phyloP scores from a whole-genome alignment of 176 grass and related monocot genomes.

The Neostapfia colusana region DNA sequence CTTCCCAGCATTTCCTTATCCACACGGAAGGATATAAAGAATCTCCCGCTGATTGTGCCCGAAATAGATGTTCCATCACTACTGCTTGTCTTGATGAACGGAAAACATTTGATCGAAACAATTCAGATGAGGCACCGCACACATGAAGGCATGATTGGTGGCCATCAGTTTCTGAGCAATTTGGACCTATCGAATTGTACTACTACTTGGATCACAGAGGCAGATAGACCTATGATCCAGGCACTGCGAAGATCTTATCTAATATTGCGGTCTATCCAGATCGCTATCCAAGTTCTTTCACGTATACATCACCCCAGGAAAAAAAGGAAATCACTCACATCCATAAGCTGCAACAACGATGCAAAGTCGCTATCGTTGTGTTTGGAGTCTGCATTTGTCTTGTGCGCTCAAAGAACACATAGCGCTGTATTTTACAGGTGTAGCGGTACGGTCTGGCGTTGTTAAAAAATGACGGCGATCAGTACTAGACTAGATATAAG shows the following conservation, averaged over 20 bases:
- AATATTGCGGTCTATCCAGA: neutral
- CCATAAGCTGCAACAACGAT: neutral
- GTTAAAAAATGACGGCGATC: neutral
- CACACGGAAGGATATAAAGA: neutral
- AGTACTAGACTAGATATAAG: neutral
- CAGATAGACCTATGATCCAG: neutral
- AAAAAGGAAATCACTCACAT: neutral
- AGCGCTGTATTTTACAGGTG: neutral
- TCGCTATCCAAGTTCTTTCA: neutral
- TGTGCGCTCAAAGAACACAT: neutral
- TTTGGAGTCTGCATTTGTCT: slow-evolving; percentile 20
- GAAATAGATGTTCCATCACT: neutral
- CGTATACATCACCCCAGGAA: neutral
- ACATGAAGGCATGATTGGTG: neutral
- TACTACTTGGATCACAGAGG: neutral
- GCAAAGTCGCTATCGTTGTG: neutral
- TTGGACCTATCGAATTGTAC: neutral
- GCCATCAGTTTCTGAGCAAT: neutral
- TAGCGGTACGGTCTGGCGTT: neutral
- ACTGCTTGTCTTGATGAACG: neutral
- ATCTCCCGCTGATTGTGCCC: neutral
- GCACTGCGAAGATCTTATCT: neutral
- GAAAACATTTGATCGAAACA: neutral
- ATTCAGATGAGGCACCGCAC: neutral
- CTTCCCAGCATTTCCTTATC: neutral